Evolutionary conservation across 163 green algal genomes (phyloP).

Genomic region (Volvox carteri): DNA sequence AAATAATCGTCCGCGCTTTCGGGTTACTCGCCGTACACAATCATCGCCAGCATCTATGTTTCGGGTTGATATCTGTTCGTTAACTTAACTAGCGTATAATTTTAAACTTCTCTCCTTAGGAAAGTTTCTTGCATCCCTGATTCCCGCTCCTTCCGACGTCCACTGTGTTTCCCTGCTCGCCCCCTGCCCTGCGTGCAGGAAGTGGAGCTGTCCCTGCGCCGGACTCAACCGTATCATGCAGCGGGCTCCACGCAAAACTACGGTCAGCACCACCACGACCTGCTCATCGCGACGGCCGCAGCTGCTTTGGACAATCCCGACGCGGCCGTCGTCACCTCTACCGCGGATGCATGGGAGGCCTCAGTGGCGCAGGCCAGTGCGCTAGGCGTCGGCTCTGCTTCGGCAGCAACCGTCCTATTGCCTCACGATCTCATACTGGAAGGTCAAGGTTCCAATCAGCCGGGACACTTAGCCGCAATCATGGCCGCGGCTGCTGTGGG

Average conservation of each 20-base stretch:
- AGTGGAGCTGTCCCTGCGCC: conserved; percentile 23
- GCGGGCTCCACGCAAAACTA: conserved; percentile 23
- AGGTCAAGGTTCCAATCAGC: conserved; percentile 38
- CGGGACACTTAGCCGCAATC: not conserved
- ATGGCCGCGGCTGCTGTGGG: not conserved
- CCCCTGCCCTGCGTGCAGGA: not conserved
- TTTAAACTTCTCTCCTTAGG: no score
- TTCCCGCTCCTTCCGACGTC: not conserved
- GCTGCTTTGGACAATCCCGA: not conserved
- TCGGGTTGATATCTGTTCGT: no score
- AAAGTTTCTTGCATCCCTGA: no score
- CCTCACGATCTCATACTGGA: conserved; percentile 5
- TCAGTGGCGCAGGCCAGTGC: conserved; percentile 11
- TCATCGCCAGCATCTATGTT: no score
- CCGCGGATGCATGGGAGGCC: not conserved
- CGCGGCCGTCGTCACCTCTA: not conserved
- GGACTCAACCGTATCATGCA: conserved; percentile 36
- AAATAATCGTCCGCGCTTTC: no score
- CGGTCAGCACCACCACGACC: conserved; percentile 4
- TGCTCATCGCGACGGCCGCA: not conserved
- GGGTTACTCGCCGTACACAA: no score
- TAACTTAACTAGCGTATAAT: no score
- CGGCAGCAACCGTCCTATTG: not conserved
- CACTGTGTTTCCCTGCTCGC: not conserved
- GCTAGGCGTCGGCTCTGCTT: not conserved